Evolutionary conservation across 768 basidiomycete genomes (phyloP).

Genomic region (Suillus sp.): DNA sequence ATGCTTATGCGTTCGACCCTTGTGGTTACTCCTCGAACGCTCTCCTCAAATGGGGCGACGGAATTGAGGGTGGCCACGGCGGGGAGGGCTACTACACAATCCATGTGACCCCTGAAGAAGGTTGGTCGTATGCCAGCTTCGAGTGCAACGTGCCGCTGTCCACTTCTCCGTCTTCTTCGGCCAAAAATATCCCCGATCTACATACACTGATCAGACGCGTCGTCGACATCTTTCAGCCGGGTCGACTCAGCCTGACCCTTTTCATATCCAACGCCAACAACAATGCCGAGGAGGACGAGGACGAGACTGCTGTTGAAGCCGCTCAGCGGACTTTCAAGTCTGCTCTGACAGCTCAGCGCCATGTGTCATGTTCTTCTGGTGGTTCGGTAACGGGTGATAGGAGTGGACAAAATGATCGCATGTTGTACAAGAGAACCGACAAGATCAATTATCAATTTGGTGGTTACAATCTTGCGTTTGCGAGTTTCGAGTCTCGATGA

Average conservation of each 20-base stretch:
- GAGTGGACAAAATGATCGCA: conserved; percentile 23
- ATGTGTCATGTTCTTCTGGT: conserved; percentile 26
- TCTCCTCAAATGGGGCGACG: conserved; percentile 63
- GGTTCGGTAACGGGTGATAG: conserved; percentile 20
- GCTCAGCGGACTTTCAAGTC: conserved; percentile 73
- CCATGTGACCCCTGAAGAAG: conserved; percentile 97
- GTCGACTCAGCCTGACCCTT: conserved; percentile 80
- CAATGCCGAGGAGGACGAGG: conserved; percentile 44
- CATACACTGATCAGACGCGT: conserved; percentile 84
- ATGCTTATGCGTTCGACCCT: conserved; percentile 91
- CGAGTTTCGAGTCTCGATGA: conserved; percentile 71
- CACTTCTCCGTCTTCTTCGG: conserved; percentile 28
- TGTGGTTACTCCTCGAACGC: conserved; percentile 98
- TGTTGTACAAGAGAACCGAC: conserved; percentile 80
- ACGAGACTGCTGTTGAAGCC: conserved; percentile 62
- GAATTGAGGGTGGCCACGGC: conserved; percentile 22
- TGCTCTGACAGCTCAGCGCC: conserved; percentile 49
- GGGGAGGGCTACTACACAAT: conserved; percentile 97
- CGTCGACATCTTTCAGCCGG: conserved; percentile 91
- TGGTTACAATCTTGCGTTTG: conserved; percentile 88
- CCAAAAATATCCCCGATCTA: conserved; percentile 66
- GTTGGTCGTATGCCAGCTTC: conserved; percentile 98
- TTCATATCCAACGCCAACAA: conserved; percentile 76
- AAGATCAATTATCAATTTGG: conserved; percentile 99
- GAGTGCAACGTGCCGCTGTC: conserved; percentile 93